Base-by-base conservation (phyloP, 768 basidiomycete genomes). In the Dendrothele bispora region DNA sequence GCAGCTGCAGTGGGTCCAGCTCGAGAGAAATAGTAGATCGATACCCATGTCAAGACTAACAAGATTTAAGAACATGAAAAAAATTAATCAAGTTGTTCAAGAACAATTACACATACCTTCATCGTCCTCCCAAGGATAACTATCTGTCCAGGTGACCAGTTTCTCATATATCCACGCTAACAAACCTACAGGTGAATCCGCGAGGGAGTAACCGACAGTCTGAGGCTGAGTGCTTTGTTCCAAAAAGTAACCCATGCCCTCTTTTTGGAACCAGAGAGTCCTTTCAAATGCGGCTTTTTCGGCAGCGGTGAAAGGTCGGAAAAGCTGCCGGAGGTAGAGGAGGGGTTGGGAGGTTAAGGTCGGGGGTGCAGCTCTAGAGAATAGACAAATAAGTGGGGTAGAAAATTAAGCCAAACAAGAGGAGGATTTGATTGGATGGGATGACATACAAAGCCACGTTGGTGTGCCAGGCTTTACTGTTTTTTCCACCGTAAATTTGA, bases 31-130 rank as follows among this genome's bases (percentile, higher is more conserved):
- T 71, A 77, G 55, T 77, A 82, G 10, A 81, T 67, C 2, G 79
- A 82, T 18, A 81, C 59, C 81, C 82, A 85, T 0, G 78, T 80
- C 26, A 85, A 54, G 1, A 83, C 82, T 82, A 46, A 43, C 17
- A 1, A n/a, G n/a, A n/a, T n/a, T n/a, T n/a, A n/a, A n/a, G n/a
- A n/a, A n/a, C 6, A 22, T 6, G 26, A 40, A 14, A 21, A 15
- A 7, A 24, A 14, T 5, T 29, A 12, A 5, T 27, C 12, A 18
- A 5, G 18, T 49, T 44, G 56, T 15, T 4, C 45, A 25, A 7
- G 28, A 20, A 15, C 5, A n/a, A 8, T 4, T 27, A 2, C n/a
- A 50, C n/a, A 35, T 25, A 64, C 75, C 61, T 53, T 77, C 75
- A 35, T 47, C 46, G 27, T 47, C 73, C 11, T 59, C 59, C 75